Base-by-base conservation (phyloP, 2,329 filamentous ascomycete genomes). In the Sporothrix variecibatus region DNA sequence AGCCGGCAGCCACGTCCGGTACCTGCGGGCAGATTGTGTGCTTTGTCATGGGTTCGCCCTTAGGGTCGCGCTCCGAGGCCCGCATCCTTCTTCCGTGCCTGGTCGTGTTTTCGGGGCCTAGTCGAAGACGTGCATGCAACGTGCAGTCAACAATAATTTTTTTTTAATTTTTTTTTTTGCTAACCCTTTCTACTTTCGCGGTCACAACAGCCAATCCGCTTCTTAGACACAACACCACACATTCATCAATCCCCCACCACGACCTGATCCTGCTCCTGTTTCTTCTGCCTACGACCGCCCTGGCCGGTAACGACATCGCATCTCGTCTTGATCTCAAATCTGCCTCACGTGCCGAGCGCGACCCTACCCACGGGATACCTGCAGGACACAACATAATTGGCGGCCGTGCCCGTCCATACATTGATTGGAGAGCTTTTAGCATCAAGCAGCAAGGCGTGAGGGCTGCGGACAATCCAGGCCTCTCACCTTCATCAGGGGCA, bases 391-490 rank as follows among this genome's bases (percentile, higher is more conserved):
- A 9, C 46, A 23, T 20, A 56, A 69, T 40, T n/a, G 67, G 70
- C 72, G 72, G 65, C 71, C 7, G 28, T 71, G 71, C 73, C 72
- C 31, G n/a, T n/a, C 12, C 3, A 23, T 12, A 15, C 5, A 49
- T 69, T 34, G 65, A 75, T 49, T 65, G 68, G 72, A 71, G 68
- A 26, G 51, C 12, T 26, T 9, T 49, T 23, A 28, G 26, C 31
- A 40, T 23, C 28, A 15, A 53, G n/a, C 60, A 46, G 31, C 51
- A 73, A 73, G 68, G 71, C 40, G 72, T 46, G 71, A 38, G 40
- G 72, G 67, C 70, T 73, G 74, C 71, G 72, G 74, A 72, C 51
- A 67, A 46, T 65, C 64, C 38, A 26, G 51, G 49, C 15, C 40
- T 51, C n/a, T 38, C 51, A 43, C 65, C 26, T 26, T 34, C 31